Evolutionary conservation across 352 stramenopile genomes (phyloP), one percentile per base, ranked within the genome.

Genomic region (Globisporangium iwayamae): DNA sequence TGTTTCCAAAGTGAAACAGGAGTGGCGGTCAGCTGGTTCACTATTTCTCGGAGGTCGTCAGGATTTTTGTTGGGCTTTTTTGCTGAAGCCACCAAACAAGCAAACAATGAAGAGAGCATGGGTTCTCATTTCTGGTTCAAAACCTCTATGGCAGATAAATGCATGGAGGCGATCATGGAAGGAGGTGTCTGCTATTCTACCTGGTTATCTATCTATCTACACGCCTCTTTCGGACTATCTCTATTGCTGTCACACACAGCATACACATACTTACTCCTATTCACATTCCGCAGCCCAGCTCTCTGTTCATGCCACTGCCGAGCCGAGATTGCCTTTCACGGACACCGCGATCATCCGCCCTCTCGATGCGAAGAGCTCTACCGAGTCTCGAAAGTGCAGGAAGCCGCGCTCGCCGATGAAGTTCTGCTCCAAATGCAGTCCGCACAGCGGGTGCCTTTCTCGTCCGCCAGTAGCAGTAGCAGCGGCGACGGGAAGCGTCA

Each of bases 381-480:
- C 70, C 2, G 76, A 59, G 43, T 80, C 74, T 41, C 76, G 60
- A 62, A 85, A 71, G 50, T 78, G 72, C 50, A 77, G 20, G 22
- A 76, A 57, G 28, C 79, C 79, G 16, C 75, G 72, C 51, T 87
- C 79, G 32, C 79, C 79, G 30, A 87, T 76, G 41, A 83, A 87
- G 43, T 87, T 87, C 6, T 84, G 67, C n/a, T 79, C 73, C 2
- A 87, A 55, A 45, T 83, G 65, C 20, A 87, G 60, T 2, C 53
- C 64, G 6, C 11, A 28, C 13, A 45, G 67, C 60, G 50, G n/a
- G 11, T 45, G 39, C 7, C 22, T 32, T 10, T 7, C 13, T 36
- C 25, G 25, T 28, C 13, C 9, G 13, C 32, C 28, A 54, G 55
- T 13, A 64, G 66, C 3, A 70, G 65, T 8, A 38, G 25, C 30